Base-by-base conservation (phyloP, 2,329 filamentous ascomycete species). In the Lasiodiplodia citricola region DNA sequence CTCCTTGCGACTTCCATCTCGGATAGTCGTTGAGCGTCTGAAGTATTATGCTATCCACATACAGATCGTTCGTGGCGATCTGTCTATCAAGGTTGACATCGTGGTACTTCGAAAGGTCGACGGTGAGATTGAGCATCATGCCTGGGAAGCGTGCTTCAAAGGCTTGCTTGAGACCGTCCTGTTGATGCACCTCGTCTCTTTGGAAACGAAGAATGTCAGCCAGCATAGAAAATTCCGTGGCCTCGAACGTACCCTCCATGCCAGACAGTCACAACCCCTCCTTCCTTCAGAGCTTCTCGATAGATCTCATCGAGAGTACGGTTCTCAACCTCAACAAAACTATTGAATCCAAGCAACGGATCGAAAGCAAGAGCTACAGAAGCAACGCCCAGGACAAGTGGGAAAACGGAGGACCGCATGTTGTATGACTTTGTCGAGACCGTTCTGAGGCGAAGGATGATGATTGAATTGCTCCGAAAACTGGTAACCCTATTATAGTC, bases 1-100 rank as follows among this genome's bases (percentile, higher is more conserved):
- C 80, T 0, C 81, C 83, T 64, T 85, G 72, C 6, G 78, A 71
- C n/a, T 83, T 83, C 85, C 86, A 88, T 7, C 84, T 80, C 0
- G 83, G 81, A 70, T 79, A 87, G 70, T 87, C 85, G 14, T 87
- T 80, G 8, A 86, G 71, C 0, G 85, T 86, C 72, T 87, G 86
- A 5, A 87, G 73, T 4, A 82, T 78, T 52, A 82, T 75, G 70
- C 81, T 81, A 72, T 88, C 87, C 11, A 77, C 72, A 14, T 76
- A 74, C 31, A 77, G 69, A 52, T 75, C 72, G 13, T 72, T 65
- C 38, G 67, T 70, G 2, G 79, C 35, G 35, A 86, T 74, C 68
- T 85, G 82, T 41, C 80, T 73, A 70, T 88, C 84, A 5, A 87
- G 72, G 21, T 35, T 52, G 60, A 23, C 44, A 11, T 64, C 44